Evolutionary conservation across 2,329 filamentous ascomycete species (phyloP).

Genomic region (Verruconis gallopava): DNA sequence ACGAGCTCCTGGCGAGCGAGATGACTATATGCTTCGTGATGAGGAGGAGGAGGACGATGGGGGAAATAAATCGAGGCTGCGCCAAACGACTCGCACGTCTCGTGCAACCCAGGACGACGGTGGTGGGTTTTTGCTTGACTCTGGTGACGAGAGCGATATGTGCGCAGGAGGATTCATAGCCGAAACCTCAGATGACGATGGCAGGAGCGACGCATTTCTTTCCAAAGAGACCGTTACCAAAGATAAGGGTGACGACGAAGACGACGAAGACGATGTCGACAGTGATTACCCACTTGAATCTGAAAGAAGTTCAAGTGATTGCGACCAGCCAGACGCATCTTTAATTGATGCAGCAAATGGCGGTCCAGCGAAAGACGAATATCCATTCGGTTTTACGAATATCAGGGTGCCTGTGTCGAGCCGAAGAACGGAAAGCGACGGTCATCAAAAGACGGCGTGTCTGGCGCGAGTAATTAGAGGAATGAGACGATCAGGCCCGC

Average conservation of each 20-base stretch:
- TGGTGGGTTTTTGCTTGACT: conserved; percentile 10
- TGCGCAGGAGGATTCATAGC: not conserved
- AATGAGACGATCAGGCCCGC: not conserved
- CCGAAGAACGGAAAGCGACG: not conserved
- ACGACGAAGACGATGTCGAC: conserved; percentile 18
- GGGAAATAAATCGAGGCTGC: conserved; percentile 9
- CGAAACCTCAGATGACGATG: not conserved
- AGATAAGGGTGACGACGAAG: too few species aligned
- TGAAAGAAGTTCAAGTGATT: not conserved
- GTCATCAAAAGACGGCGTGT: not conserved
- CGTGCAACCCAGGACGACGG: conserved; percentile 2
- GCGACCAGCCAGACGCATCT: not conserved
- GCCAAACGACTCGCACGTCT: conserved; percentile 2
- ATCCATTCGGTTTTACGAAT: not conserved
- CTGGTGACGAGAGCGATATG: conserved; percentile 9
- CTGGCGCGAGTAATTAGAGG: not conserved
- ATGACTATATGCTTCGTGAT: too few species aligned
- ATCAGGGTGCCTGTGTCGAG: not conserved
- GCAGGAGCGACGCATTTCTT: conserved; percentile 17
- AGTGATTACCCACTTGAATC: not conserved
- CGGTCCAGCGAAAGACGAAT: too few species aligned
- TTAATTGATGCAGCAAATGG: not conserved
- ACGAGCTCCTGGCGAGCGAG: too few species aligned
- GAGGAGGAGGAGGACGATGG: conserved; percentile 12
- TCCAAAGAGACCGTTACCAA: too few species aligned